Base-by-base conservation (phyloP, 2,329 filamentous ascomycete genomes). In the Aureobasidium mangrovei region DNA sequence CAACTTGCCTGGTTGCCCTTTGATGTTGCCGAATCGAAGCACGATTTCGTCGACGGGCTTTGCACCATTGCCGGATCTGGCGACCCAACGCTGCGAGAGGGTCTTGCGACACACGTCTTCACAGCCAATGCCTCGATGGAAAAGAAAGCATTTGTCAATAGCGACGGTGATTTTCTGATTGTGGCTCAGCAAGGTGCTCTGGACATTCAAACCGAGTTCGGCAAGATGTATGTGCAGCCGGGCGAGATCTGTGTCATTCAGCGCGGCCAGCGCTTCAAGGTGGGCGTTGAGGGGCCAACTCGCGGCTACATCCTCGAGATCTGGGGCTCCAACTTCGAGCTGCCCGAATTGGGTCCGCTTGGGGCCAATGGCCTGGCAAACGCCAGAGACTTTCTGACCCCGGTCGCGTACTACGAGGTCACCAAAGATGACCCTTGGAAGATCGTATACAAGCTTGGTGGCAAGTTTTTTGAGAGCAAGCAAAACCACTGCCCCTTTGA, bases 31-130 rank as follows among this genome's bases (percentile, higher is more conserved):
- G 62, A 66, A 7, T 65, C 69, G 38, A 64, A 69, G 31, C 66
- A 74, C 27, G 74, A 77, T 47, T 78, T 78, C 57, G 63, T 72
- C 10, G 64, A 73, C 52, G 75, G 76, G 4, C 65, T 79, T 10
- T 72, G 74, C 59, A 76, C 75, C 1, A 66, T 79, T 12, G 73
- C 69, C n/a, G 76, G 76, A 7, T 72, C 72, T 35, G 76, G 76
- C 10, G 75, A 78, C 39, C 72, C 76, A 3, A 78, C 72, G 10
- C 67, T 75, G 31, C 67, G 69, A 51, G 74, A 78, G 54, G 76
- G 76, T 3, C 61, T 78, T 18, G 75, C 75, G 1, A 66, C 74
- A 1, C 74, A 77, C 58, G 68, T 77, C 28, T 79, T 76, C 60
- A 68, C 70, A 56, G 69, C 73, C 58, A 77, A 76, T 57, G 61